Conservation (phyloP, 164 flowering plant species). For the Malania oleifera region DNA sequence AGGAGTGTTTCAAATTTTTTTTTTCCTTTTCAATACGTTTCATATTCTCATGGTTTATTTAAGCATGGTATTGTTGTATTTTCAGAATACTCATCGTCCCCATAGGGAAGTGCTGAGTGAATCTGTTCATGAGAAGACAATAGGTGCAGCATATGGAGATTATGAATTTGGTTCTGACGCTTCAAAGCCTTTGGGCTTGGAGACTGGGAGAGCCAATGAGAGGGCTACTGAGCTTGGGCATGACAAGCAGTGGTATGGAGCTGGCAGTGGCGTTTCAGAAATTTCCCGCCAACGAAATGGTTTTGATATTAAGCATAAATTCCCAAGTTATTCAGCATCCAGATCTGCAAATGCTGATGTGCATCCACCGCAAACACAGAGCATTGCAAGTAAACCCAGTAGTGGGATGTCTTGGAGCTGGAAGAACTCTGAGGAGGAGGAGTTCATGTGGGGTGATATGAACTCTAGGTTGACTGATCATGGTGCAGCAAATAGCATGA, state of each 20-base stretch:
- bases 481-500: slow-evolving; percentile 29
- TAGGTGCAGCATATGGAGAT: slow-evolving; percentile 37
- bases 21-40: background rate
- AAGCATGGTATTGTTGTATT: slow-evolving; percentile 5
- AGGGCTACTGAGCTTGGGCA: slow-evolving; percentile 35
- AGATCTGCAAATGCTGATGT: slow-evolving; percentile 29
- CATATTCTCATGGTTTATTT: slow-evolving; percentile 1
- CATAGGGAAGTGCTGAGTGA: slow-evolving; percentile 40
- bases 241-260: slow-evolving; percentile 45
- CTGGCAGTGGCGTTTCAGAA: slow-evolving; percentile 31
- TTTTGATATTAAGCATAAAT: slow-evolving; percentile 33
- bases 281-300: slow-evolving; percentile 48
- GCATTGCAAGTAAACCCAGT: slow-evolving; percentile 24
- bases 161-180: slow-evolving; percentile 47
- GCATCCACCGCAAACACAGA: slow-evolving; percentile 23
- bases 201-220: slow-evolving; percentile 33
- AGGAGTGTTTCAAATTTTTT: background rate
- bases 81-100: slow-evolving; percentile 45
- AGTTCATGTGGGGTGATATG: slow-evolving; percentile 81
- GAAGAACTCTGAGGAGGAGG: slow-evolving; percentile 94
- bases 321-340: slow-evolving; percentile 26
- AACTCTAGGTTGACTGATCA: slow-evolving; percentile 45
- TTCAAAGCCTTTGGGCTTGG: slow-evolving; percentile 38
- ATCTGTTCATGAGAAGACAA: slow-evolving; percentile 40
- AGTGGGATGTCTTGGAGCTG: slow-evolving; percentile 49